A percentile compares a stretch with the other conserved stretches of the same genome.
phyloP scores from a whole-genome alignment of 78 protist genomes.

The Polysphondylium violaceum region DNA sequence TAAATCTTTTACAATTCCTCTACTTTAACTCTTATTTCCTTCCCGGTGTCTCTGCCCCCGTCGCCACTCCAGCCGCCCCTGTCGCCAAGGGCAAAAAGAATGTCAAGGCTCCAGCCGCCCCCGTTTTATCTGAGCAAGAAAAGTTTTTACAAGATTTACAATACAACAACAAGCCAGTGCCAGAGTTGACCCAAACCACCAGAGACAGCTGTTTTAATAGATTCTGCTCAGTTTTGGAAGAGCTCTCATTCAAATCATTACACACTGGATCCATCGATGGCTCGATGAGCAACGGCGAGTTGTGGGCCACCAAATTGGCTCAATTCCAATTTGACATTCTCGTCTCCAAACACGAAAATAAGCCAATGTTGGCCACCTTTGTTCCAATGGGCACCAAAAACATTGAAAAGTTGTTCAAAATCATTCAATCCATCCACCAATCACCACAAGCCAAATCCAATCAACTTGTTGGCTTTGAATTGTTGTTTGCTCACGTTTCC shows the following conservation, averaged over 20 bases:
- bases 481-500: conserved; percentile 52
- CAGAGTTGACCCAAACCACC: not conserved
- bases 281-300: conserved; percentile 32
- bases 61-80: not conserved
- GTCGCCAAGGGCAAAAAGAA: conserved; percentile 4
- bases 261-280: not conserved
- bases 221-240: conserved; percentile 43
- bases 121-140: not conserved
- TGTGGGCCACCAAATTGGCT: conserved; percentile 31
- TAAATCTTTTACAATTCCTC: conserved; percentile 39
- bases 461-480: conserved; percentile 50
- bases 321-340: conserved; percentile 23
- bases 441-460: not conserved
- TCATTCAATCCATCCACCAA: conserved; percentile 16
- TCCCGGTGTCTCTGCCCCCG: not conserved
- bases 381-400: conserved; percentile 53
- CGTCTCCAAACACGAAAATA: not conserved
- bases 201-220: conserved; percentile 27
- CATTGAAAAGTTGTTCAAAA: conserved; percentile 26
- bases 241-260: conserved; percentile 1
- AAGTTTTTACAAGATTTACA: not conserved
- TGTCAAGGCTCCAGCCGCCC: not conserved
- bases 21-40: conserved; percentile 55
- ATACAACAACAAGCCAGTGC: conserved; percentile 6
- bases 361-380: conserved; percentile 17